These are phyloP conservation scores for Trichocladium uniseriatum DNA, from an alignment of 495 filamentous ascomycete genomes.

Conservation along the genomic window DNA sequence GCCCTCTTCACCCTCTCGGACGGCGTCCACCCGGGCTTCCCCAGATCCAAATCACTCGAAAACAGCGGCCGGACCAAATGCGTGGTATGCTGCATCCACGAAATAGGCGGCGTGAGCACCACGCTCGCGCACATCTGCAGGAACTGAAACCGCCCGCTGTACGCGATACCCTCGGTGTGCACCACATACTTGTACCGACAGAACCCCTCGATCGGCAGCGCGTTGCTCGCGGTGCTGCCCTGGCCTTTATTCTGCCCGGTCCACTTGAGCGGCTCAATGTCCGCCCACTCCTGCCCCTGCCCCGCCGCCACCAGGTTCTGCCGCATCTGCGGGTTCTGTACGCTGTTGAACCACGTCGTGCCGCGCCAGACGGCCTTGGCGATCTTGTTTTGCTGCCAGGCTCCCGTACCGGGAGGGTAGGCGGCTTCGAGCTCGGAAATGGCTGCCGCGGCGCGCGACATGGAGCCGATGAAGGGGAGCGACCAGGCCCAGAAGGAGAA, in stretches of 20 bases:
- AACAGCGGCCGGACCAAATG: slow-evolving; percentile 39
- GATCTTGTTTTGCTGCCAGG: slow-evolving; percentile 44
- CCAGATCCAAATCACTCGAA: slow-evolving; percentile 22
- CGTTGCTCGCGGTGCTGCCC: slow-evolving; percentile 24
- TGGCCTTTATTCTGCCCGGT: neutral
- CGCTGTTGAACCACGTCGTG: slow-evolving; percentile 41
- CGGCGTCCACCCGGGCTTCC: slow-evolving; percentile 13
- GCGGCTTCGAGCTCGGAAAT: slow-evolving; percentile 32
- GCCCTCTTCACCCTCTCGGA: slow-evolving; percentile 15
- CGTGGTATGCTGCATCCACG: slow-evolving; percentile 43
- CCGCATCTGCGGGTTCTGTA: slow-evolving; percentile 34
- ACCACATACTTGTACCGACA: slow-evolving; percentile 46
- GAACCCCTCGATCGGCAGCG: slow-evolving; percentile 40
- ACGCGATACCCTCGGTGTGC: slow-evolving; percentile 54
- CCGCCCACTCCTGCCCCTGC: slow-evolving; percentile 37
- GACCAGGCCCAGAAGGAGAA: slow-evolving; percentile 73
- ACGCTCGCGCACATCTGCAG: slow-evolving; percentile 43
- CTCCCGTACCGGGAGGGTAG: neutral
- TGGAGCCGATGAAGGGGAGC: slow-evolving; percentile 49
- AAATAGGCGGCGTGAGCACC: slow-evolving; percentile 38
- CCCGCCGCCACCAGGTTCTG: slow-evolving; percentile 34
- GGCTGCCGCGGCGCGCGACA: slow-evolving; percentile 41
- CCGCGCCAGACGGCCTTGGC: slow-evolving; percentile 65
- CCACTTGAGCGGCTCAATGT: slow-evolving; percentile 41
- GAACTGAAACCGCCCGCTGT: slow-evolving; percentile 47